Conservation (phyloP, 2,329 filamentous ascomycete genomes). For the Phialocephala sp. region DNA sequence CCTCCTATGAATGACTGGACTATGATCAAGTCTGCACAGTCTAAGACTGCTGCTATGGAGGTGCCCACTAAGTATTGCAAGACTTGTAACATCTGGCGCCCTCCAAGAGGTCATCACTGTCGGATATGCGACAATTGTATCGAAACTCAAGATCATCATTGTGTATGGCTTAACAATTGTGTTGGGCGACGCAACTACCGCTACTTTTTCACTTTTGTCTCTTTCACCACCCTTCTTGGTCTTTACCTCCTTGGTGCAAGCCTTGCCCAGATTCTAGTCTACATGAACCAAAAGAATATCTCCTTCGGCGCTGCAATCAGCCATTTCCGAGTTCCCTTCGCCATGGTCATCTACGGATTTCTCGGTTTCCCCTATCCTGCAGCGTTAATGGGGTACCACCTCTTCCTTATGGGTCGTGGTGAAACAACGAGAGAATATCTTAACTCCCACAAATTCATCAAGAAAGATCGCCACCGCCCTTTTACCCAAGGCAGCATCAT, state of each 20-base stretch:
- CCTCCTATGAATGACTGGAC: slow-evolving; percentile 94
- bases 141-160: slow-evolving; percentile 97
- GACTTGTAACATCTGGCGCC: slow-evolving; percentile 96
- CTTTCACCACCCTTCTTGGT: slow-evolving; percentile 75
- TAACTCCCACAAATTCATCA: slow-evolving; percentile 93
- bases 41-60: slow-evolving; percentile 86
- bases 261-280: slow-evolving; percentile 80
- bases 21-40: slow-evolving; percentile 80
- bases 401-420: slow-evolving; percentile 88
- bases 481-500: slow-evolving; percentile 80
- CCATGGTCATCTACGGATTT: slow-evolving; percentile 83
- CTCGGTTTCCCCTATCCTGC: slow-evolving; percentile 80
- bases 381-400: slow-evolving; percentile 84
- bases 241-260: slow-evolving; percentile 78
- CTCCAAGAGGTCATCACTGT: slow-evolving; percentile 94
- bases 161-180: slow-evolving; percentile 99
- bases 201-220: slow-evolving; percentile 94
- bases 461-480: slow-evolving; percentile 87
- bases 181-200: slow-evolving; percentile 97
- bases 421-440: slow-evolving; percentile 97
- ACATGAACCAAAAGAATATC: slow-evolving; percentile 65
- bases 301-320: slow-evolving; percentile 72
- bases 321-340: slow-evolving; percentile 80
- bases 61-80: slow-evolving; percentile 98
- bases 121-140: slow-evolving; percentile 96